Conservation (phyloP, 148 eudicot genomes). For the Drosera capensis region DNA sequence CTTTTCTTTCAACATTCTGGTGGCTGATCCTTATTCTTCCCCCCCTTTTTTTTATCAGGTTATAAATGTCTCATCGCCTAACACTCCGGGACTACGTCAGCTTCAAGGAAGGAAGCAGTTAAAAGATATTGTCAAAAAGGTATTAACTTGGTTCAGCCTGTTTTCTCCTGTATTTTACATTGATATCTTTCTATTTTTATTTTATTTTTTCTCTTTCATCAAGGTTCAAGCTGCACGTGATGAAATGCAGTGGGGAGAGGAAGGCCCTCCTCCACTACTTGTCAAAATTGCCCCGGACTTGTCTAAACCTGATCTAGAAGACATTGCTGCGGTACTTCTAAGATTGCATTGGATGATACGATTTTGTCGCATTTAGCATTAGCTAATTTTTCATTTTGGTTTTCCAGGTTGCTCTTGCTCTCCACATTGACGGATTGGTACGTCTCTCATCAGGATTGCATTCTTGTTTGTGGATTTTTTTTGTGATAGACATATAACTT, state of each 20-base stretch:
- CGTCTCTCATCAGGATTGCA: neutral
- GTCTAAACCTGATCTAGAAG: conserved; percentile 96
- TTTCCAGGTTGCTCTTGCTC: conserved; percentile 87
- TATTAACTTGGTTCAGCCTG: conserved; percentile 8
- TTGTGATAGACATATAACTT: too few relatives aligned
- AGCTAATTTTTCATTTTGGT: conserved; percentile 13
- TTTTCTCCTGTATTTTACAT: neutral
- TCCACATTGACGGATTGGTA: conserved; percentile 95
- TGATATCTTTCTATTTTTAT: neutral
- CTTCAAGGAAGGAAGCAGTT: conserved; percentile 97
- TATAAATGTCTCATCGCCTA: conserved; percentile 90
- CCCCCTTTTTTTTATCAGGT: conserved; percentile 44
- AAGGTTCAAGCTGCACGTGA: conserved; percentile 99
- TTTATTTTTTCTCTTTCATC: neutral
- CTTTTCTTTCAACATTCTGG: too few relatives aligned
- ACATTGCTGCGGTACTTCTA: conserved; percentile 74
- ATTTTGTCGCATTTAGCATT: conserved; percentile 1
- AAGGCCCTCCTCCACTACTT: conserved; percentile 94
- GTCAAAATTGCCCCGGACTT: conserved; percentile 98
- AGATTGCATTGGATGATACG: conserved; percentile 2
- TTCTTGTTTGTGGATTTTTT: too few relatives aligned
- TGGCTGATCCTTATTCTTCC: too few relatives aligned
- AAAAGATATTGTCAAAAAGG: conserved; percentile 97
- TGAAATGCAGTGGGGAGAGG: conserved; percentile 99
- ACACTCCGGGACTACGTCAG: conserved; percentile 95